phyloP scores from a whole-genome alignment of 257 asterid species.

The Gardenia jasminoides region DNA sequence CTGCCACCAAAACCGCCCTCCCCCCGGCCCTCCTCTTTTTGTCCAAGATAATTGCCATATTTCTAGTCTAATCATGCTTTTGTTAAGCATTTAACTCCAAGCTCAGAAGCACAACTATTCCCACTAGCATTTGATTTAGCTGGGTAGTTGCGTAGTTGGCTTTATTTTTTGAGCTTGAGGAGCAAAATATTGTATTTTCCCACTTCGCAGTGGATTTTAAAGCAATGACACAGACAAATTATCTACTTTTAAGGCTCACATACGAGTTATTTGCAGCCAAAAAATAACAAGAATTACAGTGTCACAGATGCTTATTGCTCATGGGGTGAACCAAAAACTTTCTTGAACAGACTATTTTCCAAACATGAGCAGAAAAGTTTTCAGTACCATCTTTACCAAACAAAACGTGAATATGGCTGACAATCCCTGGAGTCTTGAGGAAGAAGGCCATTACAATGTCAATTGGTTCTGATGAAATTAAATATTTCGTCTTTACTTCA shows the following conservation, averaged over 20 bases:
- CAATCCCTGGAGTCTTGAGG: background rate
- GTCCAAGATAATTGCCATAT: too few relatives aligned
- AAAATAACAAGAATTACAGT: background rate
- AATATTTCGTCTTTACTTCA: slow-evolving; percentile 5
- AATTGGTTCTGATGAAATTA: background rate
- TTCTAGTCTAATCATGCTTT: too few relatives aligned
- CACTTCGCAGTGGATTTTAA: background rate
- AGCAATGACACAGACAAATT: background rate
- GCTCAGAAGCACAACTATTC: too few relatives aligned
- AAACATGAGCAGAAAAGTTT: background rate
- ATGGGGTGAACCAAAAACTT: background rate
- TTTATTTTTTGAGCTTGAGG: background rate
- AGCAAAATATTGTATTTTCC: background rate
- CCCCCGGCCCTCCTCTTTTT: too few relatives aligned
- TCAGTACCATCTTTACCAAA: background rate
- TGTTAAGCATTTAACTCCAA: too few relatives aligned
- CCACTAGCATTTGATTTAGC: background rate
- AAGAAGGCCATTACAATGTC: slow-evolving; percentile 4
- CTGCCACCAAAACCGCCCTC: too few relatives aligned
- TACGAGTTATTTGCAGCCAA: background rate
- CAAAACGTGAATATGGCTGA: background rate
- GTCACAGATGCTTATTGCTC: background rate
- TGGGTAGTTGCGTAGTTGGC: background rate
- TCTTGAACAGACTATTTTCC: background rate
- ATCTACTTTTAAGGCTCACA: background rate